Evolutionary conservation across 1,139 yeast genomes (phyloP).

Genomic region (Geotrichum citri-aurantii): DNA sequence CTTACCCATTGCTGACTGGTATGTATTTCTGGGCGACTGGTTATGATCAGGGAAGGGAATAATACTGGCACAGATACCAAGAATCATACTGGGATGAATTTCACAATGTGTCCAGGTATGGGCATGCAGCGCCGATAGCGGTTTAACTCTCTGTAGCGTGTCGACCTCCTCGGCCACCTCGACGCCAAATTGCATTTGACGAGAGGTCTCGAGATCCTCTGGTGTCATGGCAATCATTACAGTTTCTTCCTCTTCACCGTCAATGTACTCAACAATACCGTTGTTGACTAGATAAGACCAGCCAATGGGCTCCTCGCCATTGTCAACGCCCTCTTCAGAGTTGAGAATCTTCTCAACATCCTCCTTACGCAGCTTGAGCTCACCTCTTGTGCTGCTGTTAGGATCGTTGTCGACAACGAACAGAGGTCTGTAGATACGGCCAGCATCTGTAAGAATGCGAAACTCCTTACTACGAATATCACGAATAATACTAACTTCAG

Average conservation of each 20-base stretch:
- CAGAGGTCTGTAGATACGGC: slow-evolving; percentile 93
- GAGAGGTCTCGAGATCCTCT: slow-evolving; percentile 78
- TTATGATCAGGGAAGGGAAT: slow-evolving; percentile 99
- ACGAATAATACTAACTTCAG: slow-evolving; percentile 94
- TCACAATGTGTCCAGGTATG: slow-evolving; percentile 98
- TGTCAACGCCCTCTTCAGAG: slow-evolving; percentile 54
- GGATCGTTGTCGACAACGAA: slow-evolving; percentile 84
- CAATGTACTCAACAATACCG: slow-evolving; percentile 90
- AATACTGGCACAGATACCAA: slow-evolving; percentile 97
- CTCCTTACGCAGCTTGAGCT: slow-evolving; percentile 75
- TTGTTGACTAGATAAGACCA: slow-evolving; percentile 82
- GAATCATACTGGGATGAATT: slow-evolving; percentile 97
- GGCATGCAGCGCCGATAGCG: slow-evolving; percentile 53
- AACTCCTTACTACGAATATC: slow-evolving; percentile 96
- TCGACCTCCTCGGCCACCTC: slow-evolving; percentile 49
- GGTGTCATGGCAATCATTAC: slow-evolving; percentile 99
- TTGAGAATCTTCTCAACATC: slow-evolving; percentile 66
- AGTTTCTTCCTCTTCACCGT: slow-evolving; percentile 97
- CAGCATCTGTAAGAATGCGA: slow-evolving; percentile 95
- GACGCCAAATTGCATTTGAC: slow-evolving; percentile 47
- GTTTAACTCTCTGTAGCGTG: slow-evolving; percentile 85
- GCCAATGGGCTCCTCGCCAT: slow-evolving; percentile 55
- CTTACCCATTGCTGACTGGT: slow-evolving; percentile 99
- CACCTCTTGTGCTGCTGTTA: slow-evolving; percentile 65
- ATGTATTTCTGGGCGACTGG: slow-evolving; percentile 98